Conservation (phyloP, 768 basidiomycete genomes). For the Asterophora parasitica region DNA sequence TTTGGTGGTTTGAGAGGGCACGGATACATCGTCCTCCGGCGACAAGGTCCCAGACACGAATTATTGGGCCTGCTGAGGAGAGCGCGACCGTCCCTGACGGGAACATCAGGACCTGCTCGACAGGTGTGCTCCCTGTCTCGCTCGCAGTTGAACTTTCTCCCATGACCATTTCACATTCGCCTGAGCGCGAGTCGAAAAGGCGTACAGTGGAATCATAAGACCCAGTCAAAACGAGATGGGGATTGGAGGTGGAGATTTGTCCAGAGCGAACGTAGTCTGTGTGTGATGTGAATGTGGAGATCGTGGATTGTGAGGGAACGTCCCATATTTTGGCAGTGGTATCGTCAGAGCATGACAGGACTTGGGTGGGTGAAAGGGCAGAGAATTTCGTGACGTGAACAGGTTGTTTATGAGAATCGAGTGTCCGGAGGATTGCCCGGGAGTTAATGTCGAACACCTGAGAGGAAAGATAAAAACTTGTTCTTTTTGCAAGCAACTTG, state of each 20-base stretch:
- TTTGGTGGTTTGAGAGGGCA: slow-evolving; percentile 96
- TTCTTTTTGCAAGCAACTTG: slow-evolving; percentile 6
- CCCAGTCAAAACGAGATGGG: slow-evolving; percentile 83
- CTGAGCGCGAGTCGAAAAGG: slow-evolving; percentile 82
- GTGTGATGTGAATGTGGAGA: slow-evolving; percentile 79
- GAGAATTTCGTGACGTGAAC: slow-evolving; percentile 96
- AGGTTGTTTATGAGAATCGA: slow-evolving; percentile 93
- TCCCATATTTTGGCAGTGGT: slow-evolving; percentile 94
- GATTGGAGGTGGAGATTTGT: slow-evolving; percentile 77
- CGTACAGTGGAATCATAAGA: slow-evolving; percentile 92
- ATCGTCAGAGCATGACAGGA: slow-evolving; percentile 95
- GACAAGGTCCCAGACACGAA: slow-evolving; percentile 93
- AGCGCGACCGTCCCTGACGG: slow-evolving; percentile 84
- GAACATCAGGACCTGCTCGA: slow-evolving; percentile 92
- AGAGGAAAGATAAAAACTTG: slow-evolving; percentile 3
- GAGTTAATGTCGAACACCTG: slow-evolving; percentile 93
- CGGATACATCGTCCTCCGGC: slow-evolving; percentile 85
- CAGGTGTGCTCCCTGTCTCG: slow-evolving; percentile 48
- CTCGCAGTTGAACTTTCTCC: slow-evolving; percentile 33
- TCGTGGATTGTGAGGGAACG: slow-evolving; percentile 79
- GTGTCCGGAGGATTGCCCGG: slow-evolving; percentile 86
- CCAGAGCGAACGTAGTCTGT: slow-evolving; percentile 96
- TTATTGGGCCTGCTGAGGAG: slow-evolving; percentile 86
- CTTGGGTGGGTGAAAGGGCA: slow-evolving; percentile 67
- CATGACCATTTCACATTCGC: slow-evolving; percentile 82